Base-by-base conservation (phyloP, 2,329 filamentous ascomycete genomes). In the Venturia aucupariae region DNA sequence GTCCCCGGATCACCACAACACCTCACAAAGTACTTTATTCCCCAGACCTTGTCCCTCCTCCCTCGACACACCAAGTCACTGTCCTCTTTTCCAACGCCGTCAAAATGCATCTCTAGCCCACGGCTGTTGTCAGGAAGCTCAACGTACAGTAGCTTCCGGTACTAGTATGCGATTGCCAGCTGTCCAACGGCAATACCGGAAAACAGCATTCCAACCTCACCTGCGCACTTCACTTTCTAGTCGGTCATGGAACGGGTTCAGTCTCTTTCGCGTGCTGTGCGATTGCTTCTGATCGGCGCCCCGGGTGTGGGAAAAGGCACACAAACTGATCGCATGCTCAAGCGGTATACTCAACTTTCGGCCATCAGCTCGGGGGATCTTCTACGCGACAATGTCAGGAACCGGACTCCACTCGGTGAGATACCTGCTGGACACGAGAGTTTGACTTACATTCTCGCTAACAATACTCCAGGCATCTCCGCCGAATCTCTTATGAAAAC, bases 241-340 rank as follows among this genome's bases (percentile, higher is more conserved):
- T n/a, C 22, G n/a, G n/a, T n/a, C n/a, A 63, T 63, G 62, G 62
- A 63, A 35, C 41, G 62, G 51, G 57, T 65, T 24, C 63, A 61
- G 1, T 62, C 54, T 48, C 54, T 64, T 38, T 46, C 54, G 19
- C 27, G 39, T 27, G 63, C 94, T 65, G 94, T 94, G 64, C 89
- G 94, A 67, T 88, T 97, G 68, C 97, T 99, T 73, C 86, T 99
- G 69, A 86, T 99, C 71, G 94, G 94, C 70, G 92, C 93, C 62
- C 94, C 94, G n/a, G 92, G 92, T 65, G 94, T 96, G 65, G 94
- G 94, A 67, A 99, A 99, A 77, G 94, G 93, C 67, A 99, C 94
- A 3, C 94, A 99, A 79, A 91, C 90, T 62, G 90, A 96, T 75
- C 86, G 94, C 67, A 81, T 99, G 67, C 86, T 97, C 69, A 81